phyloP scores from a whole-genome alignment of 1,284 basidiomycete species.

The Peniophora sp. region DNA sequence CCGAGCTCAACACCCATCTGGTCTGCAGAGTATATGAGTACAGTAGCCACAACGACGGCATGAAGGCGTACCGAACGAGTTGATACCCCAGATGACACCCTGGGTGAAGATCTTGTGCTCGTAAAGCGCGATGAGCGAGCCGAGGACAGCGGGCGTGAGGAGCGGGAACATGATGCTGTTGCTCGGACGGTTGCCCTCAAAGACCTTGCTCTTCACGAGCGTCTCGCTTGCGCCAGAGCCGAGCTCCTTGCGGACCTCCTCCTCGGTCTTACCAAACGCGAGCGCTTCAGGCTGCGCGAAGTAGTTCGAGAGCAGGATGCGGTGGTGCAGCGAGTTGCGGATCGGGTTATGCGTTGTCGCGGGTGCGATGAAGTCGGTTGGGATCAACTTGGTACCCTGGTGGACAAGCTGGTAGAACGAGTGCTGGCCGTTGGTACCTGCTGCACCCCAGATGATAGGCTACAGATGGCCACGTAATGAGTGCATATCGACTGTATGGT shows the following conservation, averaged over 20 bases:
- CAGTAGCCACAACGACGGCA: not conserved
- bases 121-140: constrained; percentile 83
- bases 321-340: constrained; percentile 82
- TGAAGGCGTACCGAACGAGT: constrained; percentile 74
- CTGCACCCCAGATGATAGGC: constrained; percentile 98
- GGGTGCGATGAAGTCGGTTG: constrained; percentile 93
- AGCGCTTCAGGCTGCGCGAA: constrained; percentile 97
- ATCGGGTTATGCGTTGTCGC: constrained; percentile 92
- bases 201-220: constrained; percentile 94
- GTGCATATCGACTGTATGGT: not conserved
- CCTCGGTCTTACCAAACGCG: constrained; percentile 96
- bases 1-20: constrained; percentile 97
- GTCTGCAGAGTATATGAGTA: constrained; percentile 32
- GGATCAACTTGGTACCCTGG: constrained; percentile 91
- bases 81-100: constrained; percentile 96
- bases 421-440: constrained; percentile 97
- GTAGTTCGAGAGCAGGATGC: constrained; percentile 96
- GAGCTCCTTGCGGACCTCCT: constrained; percentile 76
- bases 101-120: constrained; percentile 99
- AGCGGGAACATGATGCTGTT: constrained; percentile 95
- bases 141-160: constrained; percentile 85
- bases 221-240: constrained; percentile 71
- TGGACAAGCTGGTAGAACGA: constrained; percentile 99
- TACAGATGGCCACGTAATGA: constrained; percentile 19
- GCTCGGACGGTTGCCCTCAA: constrained; percentile 95